Evolutionary conservation across 352 stramenopile species (phyloP).

Genomic region (Globisporangium polare): DNA sequence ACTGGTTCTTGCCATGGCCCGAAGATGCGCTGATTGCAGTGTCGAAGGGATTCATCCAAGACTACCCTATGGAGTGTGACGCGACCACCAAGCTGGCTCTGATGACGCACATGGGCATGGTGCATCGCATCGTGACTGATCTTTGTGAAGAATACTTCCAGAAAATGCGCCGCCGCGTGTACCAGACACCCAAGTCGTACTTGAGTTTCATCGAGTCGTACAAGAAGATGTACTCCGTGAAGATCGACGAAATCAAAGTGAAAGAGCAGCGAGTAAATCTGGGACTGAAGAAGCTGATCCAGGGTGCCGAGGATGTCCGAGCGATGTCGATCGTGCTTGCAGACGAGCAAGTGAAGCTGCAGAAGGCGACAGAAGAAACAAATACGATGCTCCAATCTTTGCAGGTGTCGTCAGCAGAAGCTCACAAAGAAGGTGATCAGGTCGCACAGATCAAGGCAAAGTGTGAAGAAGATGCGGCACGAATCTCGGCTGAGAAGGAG

Average conservation of each 20-base stretch:
- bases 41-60: conserved; percentile 95
- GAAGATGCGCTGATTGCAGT: conserved; percentile 97
- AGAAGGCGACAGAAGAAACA: conserved; percentile 95
- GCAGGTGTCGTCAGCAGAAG: conserved; percentile 94
- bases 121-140: conserved; percentile 96
- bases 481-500: conserved; percentile 95
- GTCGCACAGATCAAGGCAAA: conserved; percentile 95
- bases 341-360: conserved; percentile 95
- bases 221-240: conserved; percentile 96
- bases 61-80: conserved; percentile 95
- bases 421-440: conserved; percentile 97
- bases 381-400: conserved; percentile 97
- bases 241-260: conserved; percentile 93
- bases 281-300: conserved; percentile 96
- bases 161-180: conserved; percentile 96
- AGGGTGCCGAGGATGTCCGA: conserved; percentile 95
- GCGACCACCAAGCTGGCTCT: conserved; percentile 81
- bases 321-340: conserved; percentile 97
- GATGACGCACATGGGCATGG: conserved; percentile 98
- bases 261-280: conserved; percentile 97
- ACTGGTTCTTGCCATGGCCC: conserved; percentile 99
- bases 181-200: conserved; percentile 98
- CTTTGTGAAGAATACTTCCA: conserved; percentile 98
- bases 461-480: conserved; percentile 94
- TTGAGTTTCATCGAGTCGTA: conserved; percentile 98